phyloP scores from a whole-genome alignment of 164 flowering plant species.

The Nelumbo lutea region DNA sequence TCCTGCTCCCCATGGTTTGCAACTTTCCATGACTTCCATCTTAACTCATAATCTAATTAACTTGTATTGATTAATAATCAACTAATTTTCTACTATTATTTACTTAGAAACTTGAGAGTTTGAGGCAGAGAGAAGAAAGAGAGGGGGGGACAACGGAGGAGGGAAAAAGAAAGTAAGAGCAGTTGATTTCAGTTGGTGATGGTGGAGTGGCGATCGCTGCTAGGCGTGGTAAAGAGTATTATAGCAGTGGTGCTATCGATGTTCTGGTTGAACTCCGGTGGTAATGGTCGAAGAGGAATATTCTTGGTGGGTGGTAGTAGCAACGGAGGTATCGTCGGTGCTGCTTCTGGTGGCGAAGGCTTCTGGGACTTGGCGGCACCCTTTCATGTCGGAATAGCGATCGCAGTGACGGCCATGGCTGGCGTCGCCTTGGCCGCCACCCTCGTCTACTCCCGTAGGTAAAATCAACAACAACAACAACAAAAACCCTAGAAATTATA shows the following conservation, averaged over 20 bases:
- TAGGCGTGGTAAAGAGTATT: conserved; percentile 7
- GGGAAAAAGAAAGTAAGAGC: conserved; percentile 8
- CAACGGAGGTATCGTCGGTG: conserved; percentile 12
- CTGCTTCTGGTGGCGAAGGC: conserved; percentile 20
- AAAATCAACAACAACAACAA: conserved; percentile 1
- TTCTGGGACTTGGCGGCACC: conserved; percentile 18
- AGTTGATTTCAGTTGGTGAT: conserved; percentile 21
- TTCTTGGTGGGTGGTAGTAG: too few species aligned
- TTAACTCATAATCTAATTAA: too few species aligned
- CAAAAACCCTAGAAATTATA: neutral
- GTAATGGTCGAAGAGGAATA: conserved; percentile 15
- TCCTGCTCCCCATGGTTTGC: too few species aligned
- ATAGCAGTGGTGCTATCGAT: conserved; percentile 7
- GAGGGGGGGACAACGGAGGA: neutral
- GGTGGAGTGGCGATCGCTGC: conserved; percentile 8
- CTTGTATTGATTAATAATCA: too few species aligned
- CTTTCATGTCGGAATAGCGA: conserved; percentile 28
- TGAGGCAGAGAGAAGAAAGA: too few species aligned
- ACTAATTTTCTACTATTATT: neutral
- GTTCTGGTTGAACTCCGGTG: conserved; percentile 20
- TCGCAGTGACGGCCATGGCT: conserved; percentile 68
- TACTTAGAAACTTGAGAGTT: too few species aligned
- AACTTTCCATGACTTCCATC: neutral
- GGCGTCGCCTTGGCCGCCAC: conserved; percentile 65
- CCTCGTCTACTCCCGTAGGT: conserved; percentile 54